Evolutionary conservation across 495 filamentous ascomycete species (phyloP), one percentile per base, ranked within the genome.

Genomic region (Penicillium malachiteum): DNA sequence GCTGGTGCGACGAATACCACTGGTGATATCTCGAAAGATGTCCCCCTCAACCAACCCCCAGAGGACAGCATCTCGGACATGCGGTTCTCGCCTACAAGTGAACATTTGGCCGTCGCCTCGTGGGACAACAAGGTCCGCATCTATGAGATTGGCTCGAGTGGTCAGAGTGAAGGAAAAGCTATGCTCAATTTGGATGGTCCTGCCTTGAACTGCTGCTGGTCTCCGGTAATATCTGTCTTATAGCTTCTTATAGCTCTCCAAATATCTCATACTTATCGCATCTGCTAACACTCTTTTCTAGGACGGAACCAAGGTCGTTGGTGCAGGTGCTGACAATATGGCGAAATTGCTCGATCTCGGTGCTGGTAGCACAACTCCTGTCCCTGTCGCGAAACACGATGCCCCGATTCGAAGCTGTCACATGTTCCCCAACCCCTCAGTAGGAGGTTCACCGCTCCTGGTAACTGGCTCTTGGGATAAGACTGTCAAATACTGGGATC

Each of bases 61-160:
- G 84, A 89, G 46, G 92, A 97, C 73, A 88, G 90, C 65, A 84
- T 96, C 64, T 92, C 90, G 21, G 88, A 92, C 62, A 71, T 97
- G 56, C 75, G 79, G 35, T 97, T 94, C 72, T 92, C 89, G n/a
- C 84, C 90, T 0, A 75, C 79, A 50, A 79, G 78, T 55, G 87
- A 96, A 50, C 84, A 90, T 72, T 75, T 96, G 13, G 92, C 92
- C 31, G 87, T 94, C 38, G 80, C 90, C 48, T 92, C 87, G 40
- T 97, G 92, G 92, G 92, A 97, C 66, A 95, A 92, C 71, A 92
- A 90, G 62, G 89, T 96, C 59, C 87, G 89, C 62, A 92, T 97
- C 63, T 97, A 96, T 71, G 88, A 96, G 69, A 88, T 94, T 70
- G 85, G 86, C 52, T 72, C 76, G 39, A 80, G 81, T 56, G 88